Percentiles rank a stretch among this genome's conserved stretches.
Evolutionary conservation across 164 flowering plant genomes (phyloP).

Genomic region (Brasenia schreberi): DNA sequence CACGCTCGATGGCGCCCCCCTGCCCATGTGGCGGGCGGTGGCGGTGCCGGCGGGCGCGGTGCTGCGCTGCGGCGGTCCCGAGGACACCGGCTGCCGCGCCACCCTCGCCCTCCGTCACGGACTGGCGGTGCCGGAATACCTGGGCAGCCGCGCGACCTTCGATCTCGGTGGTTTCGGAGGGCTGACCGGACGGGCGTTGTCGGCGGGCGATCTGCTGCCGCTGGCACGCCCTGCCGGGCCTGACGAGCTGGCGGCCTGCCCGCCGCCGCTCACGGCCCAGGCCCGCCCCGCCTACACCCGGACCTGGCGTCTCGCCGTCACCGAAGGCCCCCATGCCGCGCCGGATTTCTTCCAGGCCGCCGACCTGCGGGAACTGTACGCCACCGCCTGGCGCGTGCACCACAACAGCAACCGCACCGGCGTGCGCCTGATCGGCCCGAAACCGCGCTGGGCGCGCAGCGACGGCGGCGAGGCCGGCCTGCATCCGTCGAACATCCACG

Average conservation of each 20-base stretch:
- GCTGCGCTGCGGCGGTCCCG: background rate
- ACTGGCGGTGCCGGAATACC: background rate
- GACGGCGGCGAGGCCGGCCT: constrained; percentile 1
- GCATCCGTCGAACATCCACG: constrained; percentile 2
- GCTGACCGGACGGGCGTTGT: background rate
- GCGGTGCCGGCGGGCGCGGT: background rate
- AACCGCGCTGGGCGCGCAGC: background rate
- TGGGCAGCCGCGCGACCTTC: constrained; percentile 1
- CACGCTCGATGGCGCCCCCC: background rate
- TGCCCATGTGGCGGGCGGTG: background rate
- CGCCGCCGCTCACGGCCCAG: too few relatives aligned
- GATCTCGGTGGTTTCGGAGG: background rate
- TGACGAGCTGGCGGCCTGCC: too few relatives aligned
- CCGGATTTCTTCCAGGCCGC: background rate
- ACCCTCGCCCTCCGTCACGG: background rate
- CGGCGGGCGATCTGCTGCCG: background rate
- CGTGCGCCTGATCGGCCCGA: constrained; percentile 1
- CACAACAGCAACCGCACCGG: background rate
- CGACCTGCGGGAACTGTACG: background rate
- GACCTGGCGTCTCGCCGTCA: background rate
- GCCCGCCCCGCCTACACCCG: background rate
- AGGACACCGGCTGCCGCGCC: background rate
- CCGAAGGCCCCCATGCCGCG: background rate
- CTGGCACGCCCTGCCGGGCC: too few relatives aligned
- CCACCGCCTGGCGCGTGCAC: background rate